Percentiles rank a stretch among this genome's conserved stretches.
These are phyloP conservation scores for Colletotrichum phormii DNA, from an alignment of 2,329 filamentous ascomycete species.

Conservation along the genomic window DNA sequence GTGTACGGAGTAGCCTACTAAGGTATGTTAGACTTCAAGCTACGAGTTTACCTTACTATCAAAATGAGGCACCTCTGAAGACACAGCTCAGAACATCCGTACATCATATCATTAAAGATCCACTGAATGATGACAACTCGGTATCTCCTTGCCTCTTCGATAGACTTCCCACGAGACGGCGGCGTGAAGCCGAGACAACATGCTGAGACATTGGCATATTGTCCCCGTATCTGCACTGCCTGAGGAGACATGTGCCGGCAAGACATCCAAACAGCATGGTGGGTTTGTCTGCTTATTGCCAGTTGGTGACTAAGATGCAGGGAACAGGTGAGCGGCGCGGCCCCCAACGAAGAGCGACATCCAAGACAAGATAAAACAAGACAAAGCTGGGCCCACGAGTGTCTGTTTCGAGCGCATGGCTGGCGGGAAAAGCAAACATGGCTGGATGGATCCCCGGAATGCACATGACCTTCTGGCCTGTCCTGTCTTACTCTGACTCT, in stretches of 20 bases:
- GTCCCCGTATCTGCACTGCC: neutral
- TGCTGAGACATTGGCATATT: neutral
- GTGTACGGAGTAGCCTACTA: neutral
- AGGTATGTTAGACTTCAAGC: neutral
- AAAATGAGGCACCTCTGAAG: neutral
- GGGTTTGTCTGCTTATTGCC: neutral
- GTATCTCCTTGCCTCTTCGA: neutral
- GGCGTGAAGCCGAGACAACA: neutral
- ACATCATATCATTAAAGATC: too few relatives aligned
- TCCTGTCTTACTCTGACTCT: neutral
- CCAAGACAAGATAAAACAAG: constrained; percentile 24
- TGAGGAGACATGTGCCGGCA: neutral
- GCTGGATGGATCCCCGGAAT: neutral
- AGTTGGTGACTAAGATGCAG: neutral
- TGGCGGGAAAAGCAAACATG: constrained; percentile 12
- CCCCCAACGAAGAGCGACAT: neutral
- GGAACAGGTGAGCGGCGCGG: constrained; percentile 1
- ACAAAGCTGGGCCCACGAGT: neutral
- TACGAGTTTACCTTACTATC: neutral
- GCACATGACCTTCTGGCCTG: neutral
- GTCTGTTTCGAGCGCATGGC: neutral
- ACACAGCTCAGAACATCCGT: neutral
- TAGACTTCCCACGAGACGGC: neutral
- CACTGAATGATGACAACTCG: neutral
- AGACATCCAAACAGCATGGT: neutral